Conservation (phyloP, 805 yeast species). For the Cyberlindnera lachancei region DNA sequence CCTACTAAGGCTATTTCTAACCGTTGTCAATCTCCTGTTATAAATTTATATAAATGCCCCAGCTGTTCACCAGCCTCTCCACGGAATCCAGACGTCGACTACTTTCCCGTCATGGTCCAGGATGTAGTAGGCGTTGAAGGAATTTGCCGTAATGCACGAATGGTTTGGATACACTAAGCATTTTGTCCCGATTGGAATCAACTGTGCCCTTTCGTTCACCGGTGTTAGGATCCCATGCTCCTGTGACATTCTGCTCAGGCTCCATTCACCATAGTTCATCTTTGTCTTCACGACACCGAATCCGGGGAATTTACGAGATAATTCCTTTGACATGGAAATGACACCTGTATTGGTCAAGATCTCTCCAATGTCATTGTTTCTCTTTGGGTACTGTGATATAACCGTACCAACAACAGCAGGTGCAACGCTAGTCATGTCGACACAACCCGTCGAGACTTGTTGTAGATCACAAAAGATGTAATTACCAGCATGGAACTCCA, state of each 20-base stretch:
- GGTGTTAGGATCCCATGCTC: conserved; percentile 75
- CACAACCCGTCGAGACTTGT: conserved; percentile 64
- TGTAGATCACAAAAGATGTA: conserved; percentile 69
- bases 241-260: conserved; percentile 61
- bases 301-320: conserved; percentile 48
- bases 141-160: conserved; percentile 62
- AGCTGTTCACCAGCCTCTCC: conserved; percentile 43
- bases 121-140: conserved; percentile 45
- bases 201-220: conserved; percentile 11
- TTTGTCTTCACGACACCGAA: conserved; percentile 42
- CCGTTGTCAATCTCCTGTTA: conserved; percentile 5
- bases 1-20: conserved; percentile 27
- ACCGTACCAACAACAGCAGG: conserved; percentile 51
- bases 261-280: conserved; percentile 46
- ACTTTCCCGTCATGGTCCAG: conserved; percentile 42
- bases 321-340: conserved; percentile 59
- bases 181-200: conserved; percentile 48
- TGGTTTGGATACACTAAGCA: conserved; percentile 61
- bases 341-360: conserved; percentile 67
- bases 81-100: conserved; percentile 59
- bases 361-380: conserved; percentile 52
- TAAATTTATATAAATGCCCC: neutral
- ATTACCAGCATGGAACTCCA: conserved; percentile 81
- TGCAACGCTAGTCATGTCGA: conserved; percentile 38
- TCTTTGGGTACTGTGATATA: conserved; percentile 46